Base-by-base conservation (phyloP, 495 filamentous ascomycete genomes). In the Aspergillus ostianus region DNA sequence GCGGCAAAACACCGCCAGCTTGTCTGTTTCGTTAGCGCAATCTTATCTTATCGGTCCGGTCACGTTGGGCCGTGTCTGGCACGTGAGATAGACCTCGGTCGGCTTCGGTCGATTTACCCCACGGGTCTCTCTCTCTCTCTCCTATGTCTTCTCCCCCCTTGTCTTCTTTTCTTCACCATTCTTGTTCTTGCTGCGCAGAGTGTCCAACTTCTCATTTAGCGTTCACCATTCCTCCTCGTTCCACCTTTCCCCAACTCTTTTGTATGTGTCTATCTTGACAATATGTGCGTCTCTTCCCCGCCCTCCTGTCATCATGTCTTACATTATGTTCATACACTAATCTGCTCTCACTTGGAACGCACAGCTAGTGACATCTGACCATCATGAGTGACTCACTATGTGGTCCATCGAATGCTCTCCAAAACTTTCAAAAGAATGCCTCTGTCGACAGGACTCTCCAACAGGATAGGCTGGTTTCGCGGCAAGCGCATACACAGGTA, bases 371-470 rank as follows among this genome's bases (percentile, higher is more conserved):
- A 9, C 32, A 44, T 64, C 15, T 61, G 30, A 57, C 47, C 71
- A 73, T 64, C 72, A 95, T 96, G 92, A 80, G 87, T 51, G 91
- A 95, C 70, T 81, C 82, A 59, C 80, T 96, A 53, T 98, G 93
- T 73, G 91, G 93, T 47, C 92, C 93, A 23, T 92, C 92, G 12
- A 97, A 93, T 73, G 85, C 91, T 60, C 85, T 94, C 45, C 89
- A 94, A 68, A 90, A 84, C 66, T 88, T 97, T 64, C 84, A 91
- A 64, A 89, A 93, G 64, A 92, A 97, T 74, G 79, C 85, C 5
- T 82, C 86, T 12, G 82, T 85, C 50, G 91, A 98, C 70, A 81
- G 89, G 18, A 87, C 88, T 6, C 80, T 93, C 47, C 92, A 97
- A 65, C 93, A 96, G 72, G 93, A 97, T 67, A 85, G 90, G 51